A percentile compares a stretch with the other conserved stretches of the same genome.
phyloP scores from a whole-genome alignment of 2,329 filamentous ascomycete genomes.

The Fusarium metavorans region DNA sequence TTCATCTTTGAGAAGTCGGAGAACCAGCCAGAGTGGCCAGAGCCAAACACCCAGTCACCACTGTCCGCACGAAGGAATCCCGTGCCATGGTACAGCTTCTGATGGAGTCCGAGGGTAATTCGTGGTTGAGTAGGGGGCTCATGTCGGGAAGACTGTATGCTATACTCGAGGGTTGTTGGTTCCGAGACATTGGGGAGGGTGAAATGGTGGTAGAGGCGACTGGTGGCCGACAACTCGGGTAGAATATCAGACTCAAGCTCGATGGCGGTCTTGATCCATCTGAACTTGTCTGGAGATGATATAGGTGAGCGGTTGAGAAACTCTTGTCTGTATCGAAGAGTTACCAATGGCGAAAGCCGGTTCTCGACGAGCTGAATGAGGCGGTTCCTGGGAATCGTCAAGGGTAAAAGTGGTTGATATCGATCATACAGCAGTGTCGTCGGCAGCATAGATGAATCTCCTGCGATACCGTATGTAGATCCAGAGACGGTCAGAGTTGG shows the following conservation, averaged over 20 bases:
- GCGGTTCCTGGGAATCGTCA: slow-evolving; percentile 51
- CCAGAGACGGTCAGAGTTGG: slow-evolving; percentile 55
- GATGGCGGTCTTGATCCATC: slow-evolving; percentile 42
- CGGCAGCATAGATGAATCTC: slow-evolving; percentile 45
- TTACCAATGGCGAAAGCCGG: slow-evolving; percentile 53
- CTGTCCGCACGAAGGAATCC: slow-evolving; percentile 56
- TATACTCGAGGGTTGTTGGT: slow-evolving; percentile 54
- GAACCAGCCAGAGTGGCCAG: slow-evolving; percentile 48
- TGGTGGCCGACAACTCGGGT: slow-evolving; percentile 52
- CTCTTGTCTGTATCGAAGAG: slow-evolving; percentile 55
- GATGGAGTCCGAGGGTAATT: slow-evolving; percentile 50
- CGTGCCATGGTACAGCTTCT: slow-evolving; percentile 49
- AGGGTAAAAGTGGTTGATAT: slow-evolving; percentile 54
- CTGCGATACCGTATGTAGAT: slow-evolving; percentile 54
- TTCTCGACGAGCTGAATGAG: slow-evolving; percentile 54
- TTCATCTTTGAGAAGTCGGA: slow-evolving; percentile 49
- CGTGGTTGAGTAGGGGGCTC: slow-evolving; percentile 40
- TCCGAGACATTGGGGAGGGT: slow-evolving; percentile 42
- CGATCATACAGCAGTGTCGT: slow-evolving; percentile 51
- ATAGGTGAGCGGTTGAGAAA: slow-evolving; percentile 43
- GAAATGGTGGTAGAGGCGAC: slow-evolving; percentile 52
- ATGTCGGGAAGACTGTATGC: slow-evolving; percentile 43
- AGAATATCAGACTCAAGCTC: slow-evolving; percentile 50
- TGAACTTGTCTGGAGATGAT: slow-evolving; percentile 22
- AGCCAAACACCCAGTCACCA: slow-evolving; percentile 53